Percentiles rank a stretch among this genome's conserved stretches.
phyloP scores from a whole-genome alignment of 2,329 filamentous ascomycete genomes.

The Escovopsis weberi region DNA sequence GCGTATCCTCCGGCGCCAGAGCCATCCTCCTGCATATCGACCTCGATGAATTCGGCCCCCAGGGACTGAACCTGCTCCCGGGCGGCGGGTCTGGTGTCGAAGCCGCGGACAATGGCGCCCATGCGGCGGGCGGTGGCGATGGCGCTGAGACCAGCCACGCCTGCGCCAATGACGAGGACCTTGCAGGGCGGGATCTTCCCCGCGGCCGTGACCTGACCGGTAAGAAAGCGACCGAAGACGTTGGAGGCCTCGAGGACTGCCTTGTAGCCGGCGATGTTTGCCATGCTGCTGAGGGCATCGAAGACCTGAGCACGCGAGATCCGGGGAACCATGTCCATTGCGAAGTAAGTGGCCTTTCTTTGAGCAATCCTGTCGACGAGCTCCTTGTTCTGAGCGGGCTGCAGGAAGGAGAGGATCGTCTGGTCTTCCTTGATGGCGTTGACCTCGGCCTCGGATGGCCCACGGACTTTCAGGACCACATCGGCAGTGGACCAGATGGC shows the following conservation, averaged over 20 bases:
- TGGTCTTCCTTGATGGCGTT: slow-evolving; percentile 52
- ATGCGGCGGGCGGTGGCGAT: slow-evolving; percentile 76
- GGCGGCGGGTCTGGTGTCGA: slow-evolving; percentile 79
- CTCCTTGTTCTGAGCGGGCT: slow-evolving; percentile 65
- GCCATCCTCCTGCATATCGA: slow-evolving; percentile 72
- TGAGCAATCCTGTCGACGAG: slow-evolving; percentile 59
- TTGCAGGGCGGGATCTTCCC: slow-evolving; percentile 86
- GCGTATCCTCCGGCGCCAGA: slow-evolving; percentile 76
- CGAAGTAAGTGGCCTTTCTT: slow-evolving; percentile 61
- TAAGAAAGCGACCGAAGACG: slow-evolving; percentile 75
- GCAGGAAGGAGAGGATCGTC: slow-evolving; percentile 70
- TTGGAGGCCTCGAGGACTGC: slow-evolving; percentile 83
- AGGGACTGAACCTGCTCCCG: slow-evolving; percentile 83
- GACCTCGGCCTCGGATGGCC: slow-evolving; percentile 56
- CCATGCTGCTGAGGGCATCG: slow-evolving; percentile 83
- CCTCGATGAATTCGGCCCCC: slow-evolving; percentile 80
- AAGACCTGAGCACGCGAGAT: slow-evolving; percentile 83
- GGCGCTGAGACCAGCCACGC: slow-evolving; percentile 76
- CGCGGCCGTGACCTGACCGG: slow-evolving; percentile 79
- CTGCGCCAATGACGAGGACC: slow-evolving; percentile 78
- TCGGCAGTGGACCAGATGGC: slow-evolving; percentile 62
- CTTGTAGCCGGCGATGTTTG: slow-evolving; percentile 89
- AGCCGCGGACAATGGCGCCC: slow-evolving; percentile 79
- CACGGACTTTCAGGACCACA: slow-evolving; percentile 73
- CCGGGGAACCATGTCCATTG: slow-evolving; percentile 86